These are phyloP conservation scores for Pugionium cornutum DNA, from an alignment of 345 rosid genomes.

Conservation along the genomic window DNA sequence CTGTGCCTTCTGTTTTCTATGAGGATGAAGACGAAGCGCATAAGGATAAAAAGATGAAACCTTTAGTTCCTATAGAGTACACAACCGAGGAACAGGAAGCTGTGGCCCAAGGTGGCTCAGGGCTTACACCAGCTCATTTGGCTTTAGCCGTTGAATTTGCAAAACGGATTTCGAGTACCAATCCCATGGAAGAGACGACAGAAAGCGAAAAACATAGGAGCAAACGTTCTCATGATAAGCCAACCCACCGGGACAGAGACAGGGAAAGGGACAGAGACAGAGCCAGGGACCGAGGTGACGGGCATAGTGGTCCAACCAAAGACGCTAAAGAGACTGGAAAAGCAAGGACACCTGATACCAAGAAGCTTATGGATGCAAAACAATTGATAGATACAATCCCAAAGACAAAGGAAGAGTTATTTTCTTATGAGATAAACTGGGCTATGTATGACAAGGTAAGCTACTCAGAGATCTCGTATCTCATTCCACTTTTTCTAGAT, in stretches of 20 bases:
- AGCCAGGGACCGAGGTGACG: constrained; percentile 62
- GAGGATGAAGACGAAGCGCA: constrained; percentile 92
- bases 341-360: constrained; percentile 66
- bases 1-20: constrained; percentile 90
- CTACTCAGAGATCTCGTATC: constrained; percentile 25
- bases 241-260: constrained; percentile 68
- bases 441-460: constrained; percentile 80
- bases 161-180: constrained; percentile 71
- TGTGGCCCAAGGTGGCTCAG: constrained; percentile 60
- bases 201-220: constrained; percentile 76
- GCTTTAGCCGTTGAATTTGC: constrained; percentile 96
- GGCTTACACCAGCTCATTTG: constrained; percentile 68
- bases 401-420: constrained; percentile 92
- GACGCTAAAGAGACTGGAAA: constrained; percentile 47
- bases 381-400: constrained; percentile 98
- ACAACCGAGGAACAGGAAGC: constrained; percentile 90
- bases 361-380: constrained; percentile 90
- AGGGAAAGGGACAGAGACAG: constrained; percentile 54
- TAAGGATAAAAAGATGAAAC: constrained; percentile 90
- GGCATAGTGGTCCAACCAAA: constrained; percentile 41
- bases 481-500: neutral
- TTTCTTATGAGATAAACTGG: constrained; percentile 93
- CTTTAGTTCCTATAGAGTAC: constrained; percentile 96
- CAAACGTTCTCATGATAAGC: constrained; percentile 70
- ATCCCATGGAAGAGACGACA: constrained; percentile 68